phyloP scores from a whole-genome alignment of 2,329 filamentous ascomycete genomes.

The Aspergillus costaricaensis region DNA sequence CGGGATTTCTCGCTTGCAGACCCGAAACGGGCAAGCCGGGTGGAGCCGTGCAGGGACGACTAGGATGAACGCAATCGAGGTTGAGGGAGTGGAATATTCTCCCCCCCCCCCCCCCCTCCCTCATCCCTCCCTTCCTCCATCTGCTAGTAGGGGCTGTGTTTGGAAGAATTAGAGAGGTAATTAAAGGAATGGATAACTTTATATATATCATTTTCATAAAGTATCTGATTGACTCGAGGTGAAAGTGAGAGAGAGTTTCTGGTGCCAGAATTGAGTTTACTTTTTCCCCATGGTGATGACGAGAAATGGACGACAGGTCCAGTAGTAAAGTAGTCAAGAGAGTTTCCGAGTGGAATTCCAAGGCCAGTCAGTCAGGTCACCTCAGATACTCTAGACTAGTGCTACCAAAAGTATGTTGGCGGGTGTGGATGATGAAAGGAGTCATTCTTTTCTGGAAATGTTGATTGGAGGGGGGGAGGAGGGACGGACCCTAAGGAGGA shows the following conservation, averaged over 20 bases:
- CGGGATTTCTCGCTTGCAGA: constrained; percentile 17
- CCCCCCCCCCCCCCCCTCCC: too few relatives aligned
- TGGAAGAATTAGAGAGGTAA: not conserved
- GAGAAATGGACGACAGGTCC: too few relatives aligned
- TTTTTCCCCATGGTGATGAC: too few relatives aligned
- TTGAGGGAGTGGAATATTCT: too few relatives aligned
- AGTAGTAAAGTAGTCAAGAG: not conserved
- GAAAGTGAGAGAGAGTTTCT: too few relatives aligned
- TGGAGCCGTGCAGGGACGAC: constrained; percentile 17
- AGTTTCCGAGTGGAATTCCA: not conserved
- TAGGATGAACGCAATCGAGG: constrained; percentile 16
- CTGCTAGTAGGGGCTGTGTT: too few relatives aligned
- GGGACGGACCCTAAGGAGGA: not conserved
- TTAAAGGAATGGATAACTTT: too few relatives aligned
- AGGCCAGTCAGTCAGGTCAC: not conserved
- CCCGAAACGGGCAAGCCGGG: constrained; percentile 14
- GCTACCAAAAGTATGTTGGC: not conserved
- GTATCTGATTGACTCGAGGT: too few relatives aligned
- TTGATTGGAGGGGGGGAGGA: not conserved
- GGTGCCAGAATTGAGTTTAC: too few relatives aligned
- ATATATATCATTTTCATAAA: too few relatives aligned
- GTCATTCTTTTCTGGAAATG: not conserved
- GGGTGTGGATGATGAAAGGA: not conserved
- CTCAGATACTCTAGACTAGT: too few relatives aligned
- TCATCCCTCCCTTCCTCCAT: too few relatives aligned